Conservation (phyloP, 1,284 basidiomycete genomes). For the Volvariella surrecta region DNA sequence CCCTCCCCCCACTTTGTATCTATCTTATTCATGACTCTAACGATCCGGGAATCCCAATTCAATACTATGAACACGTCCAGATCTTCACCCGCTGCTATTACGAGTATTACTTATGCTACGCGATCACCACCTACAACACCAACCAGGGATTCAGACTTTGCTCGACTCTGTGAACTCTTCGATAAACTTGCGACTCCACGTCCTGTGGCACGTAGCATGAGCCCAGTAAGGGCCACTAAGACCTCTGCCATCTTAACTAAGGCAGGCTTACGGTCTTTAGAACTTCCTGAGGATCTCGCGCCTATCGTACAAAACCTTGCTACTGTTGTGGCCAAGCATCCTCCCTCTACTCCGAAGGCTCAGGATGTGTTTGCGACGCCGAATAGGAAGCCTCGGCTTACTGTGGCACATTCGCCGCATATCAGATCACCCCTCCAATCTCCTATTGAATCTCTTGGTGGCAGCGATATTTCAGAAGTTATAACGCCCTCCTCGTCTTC, state of each 20-base stretch:
- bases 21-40: no score
- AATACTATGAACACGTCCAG: neutral
- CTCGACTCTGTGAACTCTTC: slow-evolving; percentile 44
- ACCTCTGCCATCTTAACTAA: slow-evolving; percentile 12
- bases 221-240: slow-evolving; percentile 25
- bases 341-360: slow-evolving; percentile 10
- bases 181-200: slow-evolving; percentile 31
- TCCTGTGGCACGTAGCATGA: neutral
- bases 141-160: slow-evolving; percentile 36
- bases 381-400: slow-evolving; percentile 1
- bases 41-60: no score
- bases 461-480: no score
- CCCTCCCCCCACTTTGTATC: no score
- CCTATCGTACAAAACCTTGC: slow-evolving; percentile 36
- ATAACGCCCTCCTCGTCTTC: no score
- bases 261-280: slow-evolving; percentile 21
- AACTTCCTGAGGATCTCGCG: slow-evolving; percentile 34
- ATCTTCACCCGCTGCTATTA: slow-evolving; percentile 4
- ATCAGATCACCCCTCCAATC: no score
- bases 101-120: neutral
- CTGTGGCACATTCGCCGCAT: no score
- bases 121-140: slow-evolving; percentile 8
- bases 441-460: no score
- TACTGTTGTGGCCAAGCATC: slow-evolving; percentile 26
- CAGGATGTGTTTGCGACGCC: slow-evolving; percentile 5